These are phyloP conservation scores for Camellia oleifera DNA, from an alignment of 179 eudicot genomes.

Conservation along the genomic window DNA sequence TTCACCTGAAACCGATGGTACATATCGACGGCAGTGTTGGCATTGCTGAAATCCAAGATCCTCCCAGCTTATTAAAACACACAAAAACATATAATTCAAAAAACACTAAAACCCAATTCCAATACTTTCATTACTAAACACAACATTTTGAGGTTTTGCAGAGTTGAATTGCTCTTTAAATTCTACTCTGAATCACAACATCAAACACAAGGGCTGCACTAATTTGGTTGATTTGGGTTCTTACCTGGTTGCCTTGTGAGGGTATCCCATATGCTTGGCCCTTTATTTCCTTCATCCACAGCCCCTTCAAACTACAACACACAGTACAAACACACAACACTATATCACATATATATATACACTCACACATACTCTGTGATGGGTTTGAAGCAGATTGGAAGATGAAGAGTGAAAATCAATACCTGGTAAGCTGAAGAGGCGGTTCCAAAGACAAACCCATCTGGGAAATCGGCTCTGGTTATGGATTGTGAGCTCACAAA, in stretches of 20 bases:
- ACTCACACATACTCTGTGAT: neutral
- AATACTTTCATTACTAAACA: too few relatives aligned
- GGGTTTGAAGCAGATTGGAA: neutral
- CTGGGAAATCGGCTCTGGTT: conserved; percentile 59
- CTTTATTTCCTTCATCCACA: conserved; percentile 86
- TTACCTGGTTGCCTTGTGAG: conserved; percentile 65
- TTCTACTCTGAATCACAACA: neutral
- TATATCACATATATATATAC: too few relatives aligned
- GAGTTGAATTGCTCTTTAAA: neutral
- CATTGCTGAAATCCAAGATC: conserved; percentile 91
- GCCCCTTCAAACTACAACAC: conserved; percentile 88
- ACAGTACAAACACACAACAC: neutral
- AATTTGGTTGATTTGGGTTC: neutral
- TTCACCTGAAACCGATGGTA: conserved; percentile 85
- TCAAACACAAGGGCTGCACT: neutral
- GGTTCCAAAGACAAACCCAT: conserved; percentile 74
- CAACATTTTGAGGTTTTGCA: neutral
- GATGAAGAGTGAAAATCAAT: neutral
- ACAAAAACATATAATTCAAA: neutral
- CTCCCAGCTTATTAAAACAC: conserved; percentile 28
- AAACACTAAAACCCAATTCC: neutral
- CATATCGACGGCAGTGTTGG: conserved; percentile 84
- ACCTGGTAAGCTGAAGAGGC: conserved; percentile 95
- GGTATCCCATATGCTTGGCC: conserved; percentile 89
- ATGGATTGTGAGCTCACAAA: conserved; percentile 28